A percentile compares a stretch with the other conserved stretches of the same genome.
phyloP scores from a whole-genome alignment of 805 yeast genomes.

The Yarrowia keelungensis region DNA sequence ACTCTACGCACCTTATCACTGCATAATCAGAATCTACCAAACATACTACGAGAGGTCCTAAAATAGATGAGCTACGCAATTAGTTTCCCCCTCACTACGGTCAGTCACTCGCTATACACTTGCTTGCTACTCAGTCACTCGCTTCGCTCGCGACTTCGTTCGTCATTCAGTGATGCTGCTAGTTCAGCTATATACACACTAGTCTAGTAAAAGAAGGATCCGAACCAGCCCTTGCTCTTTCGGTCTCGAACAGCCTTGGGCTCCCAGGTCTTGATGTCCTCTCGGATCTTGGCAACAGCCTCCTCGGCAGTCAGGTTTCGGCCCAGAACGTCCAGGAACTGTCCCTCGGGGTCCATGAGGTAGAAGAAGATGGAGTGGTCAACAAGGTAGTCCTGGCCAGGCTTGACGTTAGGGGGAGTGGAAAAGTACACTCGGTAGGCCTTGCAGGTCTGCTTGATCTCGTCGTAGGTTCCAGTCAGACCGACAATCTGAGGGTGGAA shows the following conservation, averaged over 20 bases:
- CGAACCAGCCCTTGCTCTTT: conserved; percentile 30
- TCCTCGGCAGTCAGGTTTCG: conserved; percentile 82
- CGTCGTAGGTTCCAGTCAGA: conserved; percentile 87
- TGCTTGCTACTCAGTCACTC: no score
- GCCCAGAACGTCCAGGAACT: conserved; percentile 92
- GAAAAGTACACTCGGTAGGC: conserved; percentile 93
- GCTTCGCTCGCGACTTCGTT: neutral
- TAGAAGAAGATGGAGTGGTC: conserved; percentile 98
- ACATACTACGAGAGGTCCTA: no score
- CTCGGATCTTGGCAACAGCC: conserved; percentile 77
- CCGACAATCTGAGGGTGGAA: conserved; percentile 92
- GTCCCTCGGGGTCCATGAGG: conserved; percentile 98
- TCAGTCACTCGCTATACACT: no score
- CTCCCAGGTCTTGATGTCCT: conserved; percentile 75
- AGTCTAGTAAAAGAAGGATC: conserved; percentile 35
- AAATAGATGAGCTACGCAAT: no score
- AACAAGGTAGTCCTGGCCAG: conserved; percentile 95
- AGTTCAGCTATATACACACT: conserved; percentile 38
- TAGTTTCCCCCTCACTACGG: no score
- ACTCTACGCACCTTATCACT: no score
- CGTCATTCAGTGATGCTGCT: conserved; percentile 8
- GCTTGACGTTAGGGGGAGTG: conserved; percentile 93
- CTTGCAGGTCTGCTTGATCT: conserved; percentile 84
- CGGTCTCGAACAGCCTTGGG: conserved; percentile 72
- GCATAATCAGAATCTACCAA: no score